Conservation (phyloP, 176 grass and related monocot genomes). For the maize (Zea mays) region Zm-B73-REFERENCE-NAM-5.0 NC_050100.1:196844001-196844500, state of each 20-base stretch:
- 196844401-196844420: not conserved
- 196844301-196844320: not conserved
- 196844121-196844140: not conserved
- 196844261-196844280: not conserved
- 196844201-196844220: not conserved
- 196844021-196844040: constrained; percentile 42
- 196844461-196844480: not conserved
- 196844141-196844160: not conserved
- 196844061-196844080: not conserved
- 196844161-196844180: constrained; percentile 11
- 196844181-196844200: constrained; percentile 5
- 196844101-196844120: not conserved
- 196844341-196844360: constrained; percentile 1
- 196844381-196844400: constrained; percentile 16
- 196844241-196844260: constrained; percentile 6
- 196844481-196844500: constrained; percentile 10
- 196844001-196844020: constrained; percentile 22
- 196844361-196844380: constrained; percentile 11
- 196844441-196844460: not conserved
- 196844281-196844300: not conserved
- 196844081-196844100: not conserved
- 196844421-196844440: not conserved
- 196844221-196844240: not conserved
- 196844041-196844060: constrained; percentile 59
- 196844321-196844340: not conserved